Evolutionary conservation across 2,329 filamentous ascomycete genomes (phyloP), one percentile per base, ranked within the genome.

Genomic region (Davidsoniella virescens): DNA sequence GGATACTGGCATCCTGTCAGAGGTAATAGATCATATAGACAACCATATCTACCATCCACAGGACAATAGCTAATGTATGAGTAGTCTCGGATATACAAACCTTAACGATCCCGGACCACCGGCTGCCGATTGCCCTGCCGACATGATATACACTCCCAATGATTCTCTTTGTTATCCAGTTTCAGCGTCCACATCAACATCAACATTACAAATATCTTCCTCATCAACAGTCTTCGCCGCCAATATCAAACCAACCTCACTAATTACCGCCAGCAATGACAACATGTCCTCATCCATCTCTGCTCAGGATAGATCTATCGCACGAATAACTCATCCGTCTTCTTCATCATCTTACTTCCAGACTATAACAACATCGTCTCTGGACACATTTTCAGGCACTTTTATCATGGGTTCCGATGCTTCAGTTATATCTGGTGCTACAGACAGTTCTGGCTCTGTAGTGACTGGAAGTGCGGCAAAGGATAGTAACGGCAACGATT

Each of bases 1-100:
- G 47, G 51, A 48, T 54, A 10, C 29, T 56, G 5, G 29, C 39
- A 14, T 50, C 52, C 18, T 56, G 54, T 25, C 29, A 40, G 44
- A 50, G 47, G 54, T 56, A 55, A 38, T 38, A 18, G 7, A 4
- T 5, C 7, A 26, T 41, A 10, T 23, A 5, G 20, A 23, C 33
- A 23, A 18, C 23, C 33, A 20, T 6, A 38, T 38, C 18, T 43
- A 16, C 9, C n/a, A 12, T 18, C 14, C 14, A 18, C 23, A 9
- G 29, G 8, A 2, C 4, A 33, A 12, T 33, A 12, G 9, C 29
- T 52, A 23, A 52, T 39, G 23, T 16, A 10, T 10, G 6, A 37
- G 9, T 20, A 54, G 52, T 23, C 44, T 54, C n/a, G 52, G 52
- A 14, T 54, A 51, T 17, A n/a, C 39, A n/a, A 54, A 46, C 17